Percentiles rank a stretch among this genome's conserved stretches.
Conservation (phyloP, 164 flowering plant genomes). For the Stephania yunnanensis region DNA sequence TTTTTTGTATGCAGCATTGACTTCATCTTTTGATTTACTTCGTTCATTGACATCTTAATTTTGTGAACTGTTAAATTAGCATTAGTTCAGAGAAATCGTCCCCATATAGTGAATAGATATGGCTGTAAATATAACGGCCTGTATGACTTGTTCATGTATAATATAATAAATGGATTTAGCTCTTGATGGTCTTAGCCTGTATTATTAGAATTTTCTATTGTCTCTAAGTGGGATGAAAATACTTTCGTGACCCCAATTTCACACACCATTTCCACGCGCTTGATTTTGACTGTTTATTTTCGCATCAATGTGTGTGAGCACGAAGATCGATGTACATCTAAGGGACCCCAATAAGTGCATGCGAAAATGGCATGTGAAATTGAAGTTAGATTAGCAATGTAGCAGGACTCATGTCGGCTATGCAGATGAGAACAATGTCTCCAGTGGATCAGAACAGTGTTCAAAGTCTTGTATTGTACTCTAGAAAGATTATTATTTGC, state of each 20-base stretch:
- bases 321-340: no score
- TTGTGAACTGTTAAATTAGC: neutral
- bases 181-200: neutral
- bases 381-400: no score
- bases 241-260: no score
- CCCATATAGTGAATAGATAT: neutral
- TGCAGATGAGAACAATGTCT: neutral
- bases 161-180: neutral
- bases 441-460: neutral
- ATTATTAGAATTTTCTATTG: neutral
- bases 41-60: conserved; percentile 29
- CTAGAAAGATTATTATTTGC: neutral
- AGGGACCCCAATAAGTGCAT: no score
- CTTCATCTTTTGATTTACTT: neutral
- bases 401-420: neutral
- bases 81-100: neutral
- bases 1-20: conserved; percentile 47
- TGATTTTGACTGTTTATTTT: no score
- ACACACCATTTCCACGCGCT: no score
- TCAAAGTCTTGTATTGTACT: neutral
- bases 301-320: no score
- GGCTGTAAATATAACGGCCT: neutral
- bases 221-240: neutral
- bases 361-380: no score
- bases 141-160: neutral